A percentile compares a stretch with the other conserved stretches of the same genome.
Evolutionary conservation across 108 stramenopile genomes (phyloP).

Genomic region (Nitzschia palea): DNA sequence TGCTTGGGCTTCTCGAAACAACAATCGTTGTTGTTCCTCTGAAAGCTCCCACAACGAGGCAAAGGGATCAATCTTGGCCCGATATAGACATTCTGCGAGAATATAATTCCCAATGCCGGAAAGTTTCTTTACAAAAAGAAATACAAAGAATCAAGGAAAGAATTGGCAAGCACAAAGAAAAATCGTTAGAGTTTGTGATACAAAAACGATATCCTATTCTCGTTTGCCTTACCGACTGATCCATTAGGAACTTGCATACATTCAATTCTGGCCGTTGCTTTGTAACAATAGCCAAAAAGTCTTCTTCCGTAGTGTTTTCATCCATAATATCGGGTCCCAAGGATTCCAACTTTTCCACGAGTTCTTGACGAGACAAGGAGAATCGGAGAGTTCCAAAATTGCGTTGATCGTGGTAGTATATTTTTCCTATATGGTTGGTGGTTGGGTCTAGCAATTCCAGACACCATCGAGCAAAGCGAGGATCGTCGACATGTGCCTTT

Average conservation of each 20-base stretch:
- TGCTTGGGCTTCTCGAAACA: constrained; percentile 52
- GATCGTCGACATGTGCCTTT: constrained; percentile 29
- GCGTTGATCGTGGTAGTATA: constrained; percentile 67
- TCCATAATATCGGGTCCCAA: constrained; percentile 70
- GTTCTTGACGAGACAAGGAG: constrained; percentile 56
- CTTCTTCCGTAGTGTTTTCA: constrained; percentile 41
- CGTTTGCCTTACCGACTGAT: constrained; percentile 46
- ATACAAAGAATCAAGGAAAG: too few relatives aligned
- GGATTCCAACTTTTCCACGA: constrained; percentile 61
- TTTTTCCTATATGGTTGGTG: constrained; percentile 21
- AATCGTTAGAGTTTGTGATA: too few relatives aligned
- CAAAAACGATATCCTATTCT: too few relatives aligned
- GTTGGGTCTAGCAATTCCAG: constrained; percentile 43
- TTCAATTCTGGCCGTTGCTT: constrained; percentile 48
- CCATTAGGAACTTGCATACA: constrained; percentile 87
- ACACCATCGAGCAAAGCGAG: constrained; percentile 58
- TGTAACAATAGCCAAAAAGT: constrained; percentile 50
- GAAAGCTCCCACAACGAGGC: constrained; percentile 59
- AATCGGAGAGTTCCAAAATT: constrained; percentile 84
- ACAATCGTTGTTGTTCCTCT: constrained; percentile 16
- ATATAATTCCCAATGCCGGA: constrained; percentile 77
- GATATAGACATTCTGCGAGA: constrained; percentile 77
- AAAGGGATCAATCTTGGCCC: constrained; percentile 76
- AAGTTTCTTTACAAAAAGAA: too few relatives aligned
- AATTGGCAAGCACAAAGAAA: too few relatives aligned